These are phyloP conservation scores for Acacia crassicarpa DNA, from an alignment of 306 rosid species.

Conservation along the genomic window DNA sequence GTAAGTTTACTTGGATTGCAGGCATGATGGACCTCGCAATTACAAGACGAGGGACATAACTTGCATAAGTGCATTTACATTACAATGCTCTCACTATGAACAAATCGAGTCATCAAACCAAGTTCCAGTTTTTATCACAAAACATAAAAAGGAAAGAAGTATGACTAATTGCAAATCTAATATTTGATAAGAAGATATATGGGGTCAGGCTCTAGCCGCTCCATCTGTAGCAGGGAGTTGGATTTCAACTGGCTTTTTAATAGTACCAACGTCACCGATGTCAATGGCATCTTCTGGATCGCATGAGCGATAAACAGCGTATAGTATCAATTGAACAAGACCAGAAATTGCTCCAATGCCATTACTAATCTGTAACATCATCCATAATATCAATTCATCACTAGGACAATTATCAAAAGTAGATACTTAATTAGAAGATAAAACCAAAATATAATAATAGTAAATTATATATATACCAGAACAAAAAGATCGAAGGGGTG, in stretches of 20 bases:
- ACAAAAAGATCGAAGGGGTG: constrained; percentile 58
- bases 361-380: constrained; percentile 64
- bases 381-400: not conserved
- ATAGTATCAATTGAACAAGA: constrained; percentile 51
- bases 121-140: not conserved
- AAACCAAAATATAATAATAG: not conserved
- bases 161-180: not conserved
- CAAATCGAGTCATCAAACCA: not conserved
- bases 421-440: not conserved
- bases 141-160: not conserved
- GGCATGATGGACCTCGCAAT: not conserved
- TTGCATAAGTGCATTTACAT: not conserved
- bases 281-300: constrained; percentile 32
- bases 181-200: not conserved
- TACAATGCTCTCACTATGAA: not conserved
- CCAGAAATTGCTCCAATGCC: constrained; percentile 69
- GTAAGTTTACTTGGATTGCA: not conserved
- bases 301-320: constrained; percentile 34
- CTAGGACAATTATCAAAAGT: not conserved
- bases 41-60: not conserved
- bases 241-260: constrained; percentile 31
- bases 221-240: constrained; percentile 39
- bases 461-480: constrained; percentile 42
- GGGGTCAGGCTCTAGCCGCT: constrained; percentile 16
- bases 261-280: not conserved